Conservation (phyloP, 345 rosid genomes). For the Microcos paniculata region DNA sequence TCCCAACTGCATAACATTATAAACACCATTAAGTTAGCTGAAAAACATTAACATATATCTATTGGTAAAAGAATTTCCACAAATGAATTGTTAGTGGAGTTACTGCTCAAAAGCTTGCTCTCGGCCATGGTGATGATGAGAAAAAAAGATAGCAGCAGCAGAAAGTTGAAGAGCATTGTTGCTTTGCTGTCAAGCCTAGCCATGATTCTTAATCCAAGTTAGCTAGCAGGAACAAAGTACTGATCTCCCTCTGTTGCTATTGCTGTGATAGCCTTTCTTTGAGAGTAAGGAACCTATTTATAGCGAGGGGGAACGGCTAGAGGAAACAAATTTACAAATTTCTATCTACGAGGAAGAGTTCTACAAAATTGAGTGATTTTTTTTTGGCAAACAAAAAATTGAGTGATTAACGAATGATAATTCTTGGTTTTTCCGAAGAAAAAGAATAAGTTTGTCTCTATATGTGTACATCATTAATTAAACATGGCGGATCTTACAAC, state of each 20-base stretch:
- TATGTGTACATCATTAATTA: not conserved
- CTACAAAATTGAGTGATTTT: too few relatives aligned
- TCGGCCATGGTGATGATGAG: slow-evolving; percentile 12
- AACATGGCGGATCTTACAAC: not conserved
- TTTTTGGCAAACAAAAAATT: too few relatives aligned
- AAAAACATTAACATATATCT: not conserved
- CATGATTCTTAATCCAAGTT: too few relatives aligned
- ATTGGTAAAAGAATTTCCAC: not conserved
- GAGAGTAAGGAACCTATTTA: not conserved
- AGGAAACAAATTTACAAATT: too few relatives aligned
- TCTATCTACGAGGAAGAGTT: too few relatives aligned
- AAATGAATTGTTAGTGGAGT: not conserved
- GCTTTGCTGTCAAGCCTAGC: not conserved
- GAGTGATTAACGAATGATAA: too few relatives aligned
- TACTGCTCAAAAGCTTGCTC: slow-evolving; percentile 4
- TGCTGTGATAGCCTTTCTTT: too few relatives aligned
- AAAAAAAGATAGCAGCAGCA: slow-evolving; percentile 2
- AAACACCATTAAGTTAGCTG: not conserved
- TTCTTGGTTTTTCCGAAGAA: not conserved
- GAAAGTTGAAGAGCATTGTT: not conserved
- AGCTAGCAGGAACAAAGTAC: too few relatives aligned
- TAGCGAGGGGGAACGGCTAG: too few relatives aligned
- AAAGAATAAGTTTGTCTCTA: not conserved
- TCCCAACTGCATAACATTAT: not conserved
- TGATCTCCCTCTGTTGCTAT: too few relatives aligned